phyloP scores from a whole-genome alignment of 2,329 filamentous ascomycete genomes.

The Trichoderma atrobrunneum region DNA sequence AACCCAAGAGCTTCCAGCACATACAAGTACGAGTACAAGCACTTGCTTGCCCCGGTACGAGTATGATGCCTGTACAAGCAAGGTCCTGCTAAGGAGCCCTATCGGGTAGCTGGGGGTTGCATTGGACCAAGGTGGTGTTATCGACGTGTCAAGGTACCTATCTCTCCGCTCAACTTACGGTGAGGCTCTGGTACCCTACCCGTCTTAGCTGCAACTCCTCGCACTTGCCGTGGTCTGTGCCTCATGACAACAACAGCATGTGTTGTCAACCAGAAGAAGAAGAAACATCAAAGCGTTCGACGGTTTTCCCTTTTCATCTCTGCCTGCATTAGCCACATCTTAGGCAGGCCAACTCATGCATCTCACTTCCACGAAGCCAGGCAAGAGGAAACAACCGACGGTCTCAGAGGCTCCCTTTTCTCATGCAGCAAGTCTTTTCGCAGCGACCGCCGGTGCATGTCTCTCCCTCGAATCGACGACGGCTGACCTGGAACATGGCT shows the following conservation, averaged over 20 bases:
- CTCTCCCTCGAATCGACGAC: neutral
- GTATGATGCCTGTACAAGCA: neutral
- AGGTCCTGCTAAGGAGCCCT: conserved; percentile 5
- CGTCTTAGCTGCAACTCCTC: neutral
- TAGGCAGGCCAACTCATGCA: neutral
- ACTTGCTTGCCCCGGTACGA: neutral
- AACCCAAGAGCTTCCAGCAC: neutral
- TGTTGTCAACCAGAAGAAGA: neutral
- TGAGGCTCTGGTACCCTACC: conserved; percentile 1
- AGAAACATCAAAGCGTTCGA: neutral
- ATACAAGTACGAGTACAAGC: neutral
- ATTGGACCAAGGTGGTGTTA: neutral
- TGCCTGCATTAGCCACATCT: conserved; percentile 4
- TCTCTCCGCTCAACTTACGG: conserved; percentile 1
- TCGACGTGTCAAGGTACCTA: conserved; percentile 14
- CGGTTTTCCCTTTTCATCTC: conserved; percentile 2
- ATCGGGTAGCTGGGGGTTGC: neutral
- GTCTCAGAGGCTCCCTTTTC: neutral
- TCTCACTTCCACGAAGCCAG: neutral
- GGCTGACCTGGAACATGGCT: conserved; percentile 9
- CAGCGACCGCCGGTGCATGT: neutral
- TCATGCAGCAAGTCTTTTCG: neutral
- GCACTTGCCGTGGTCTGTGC: neutral
- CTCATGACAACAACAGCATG: conserved; percentile 11
- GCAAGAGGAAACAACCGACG: neutral